These are phyloP conservation scores for Neonectria punicea DNA, from an alignment of 2,329 filamentous ascomycete genomes.

Conservation along the genomic window DNA sequence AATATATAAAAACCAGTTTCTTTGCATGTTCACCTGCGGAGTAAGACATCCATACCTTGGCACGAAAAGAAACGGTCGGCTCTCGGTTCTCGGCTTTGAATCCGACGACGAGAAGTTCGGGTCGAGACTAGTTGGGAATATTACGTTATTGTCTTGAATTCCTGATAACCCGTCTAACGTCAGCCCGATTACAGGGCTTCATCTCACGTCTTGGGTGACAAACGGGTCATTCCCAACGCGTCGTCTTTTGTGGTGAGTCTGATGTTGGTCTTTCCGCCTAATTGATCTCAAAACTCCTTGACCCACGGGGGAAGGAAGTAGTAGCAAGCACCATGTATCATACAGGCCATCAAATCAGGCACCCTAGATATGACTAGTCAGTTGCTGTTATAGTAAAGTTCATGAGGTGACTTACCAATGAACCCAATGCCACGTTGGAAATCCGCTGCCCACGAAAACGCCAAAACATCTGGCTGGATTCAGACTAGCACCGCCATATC, in stretches of 20 bases:
- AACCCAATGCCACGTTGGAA: slow-evolving; percentile 41
- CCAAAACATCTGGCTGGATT: slow-evolving; percentile 41
- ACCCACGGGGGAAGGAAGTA: slow-evolving; percentile 35
- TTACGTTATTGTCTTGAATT: background rate
- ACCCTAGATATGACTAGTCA: slow-evolving; percentile 25
- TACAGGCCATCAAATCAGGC: slow-evolving; percentile 23
- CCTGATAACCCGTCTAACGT: too few relatives aligned
- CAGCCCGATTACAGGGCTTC: too few relatives aligned
- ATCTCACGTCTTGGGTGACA: too few relatives aligned
- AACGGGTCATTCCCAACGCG: background rate
- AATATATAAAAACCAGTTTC: background rate
- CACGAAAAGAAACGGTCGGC: background rate
- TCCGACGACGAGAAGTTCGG: background rate
- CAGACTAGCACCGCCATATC: slow-evolving; percentile 36
- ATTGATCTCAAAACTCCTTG: background rate
- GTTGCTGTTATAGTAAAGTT: background rate
- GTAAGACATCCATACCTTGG: background rate
- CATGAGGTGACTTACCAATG: slow-evolving; percentile 33
- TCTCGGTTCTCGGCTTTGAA: slow-evolving; percentile 11
- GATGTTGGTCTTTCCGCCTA: background rate
- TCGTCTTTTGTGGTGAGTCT: background rate
- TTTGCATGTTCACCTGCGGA: background rate
- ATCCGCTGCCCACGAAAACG: slow-evolving; percentile 31
- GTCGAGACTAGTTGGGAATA: background rate
- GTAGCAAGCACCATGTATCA: slow-evolving; percentile 30